Evolutionary conservation across 495 filamentous ascomycete genomes (phyloP), one percentile per base, ranked within the genome.

Genomic region (Aspergillus cristatus): DNA sequence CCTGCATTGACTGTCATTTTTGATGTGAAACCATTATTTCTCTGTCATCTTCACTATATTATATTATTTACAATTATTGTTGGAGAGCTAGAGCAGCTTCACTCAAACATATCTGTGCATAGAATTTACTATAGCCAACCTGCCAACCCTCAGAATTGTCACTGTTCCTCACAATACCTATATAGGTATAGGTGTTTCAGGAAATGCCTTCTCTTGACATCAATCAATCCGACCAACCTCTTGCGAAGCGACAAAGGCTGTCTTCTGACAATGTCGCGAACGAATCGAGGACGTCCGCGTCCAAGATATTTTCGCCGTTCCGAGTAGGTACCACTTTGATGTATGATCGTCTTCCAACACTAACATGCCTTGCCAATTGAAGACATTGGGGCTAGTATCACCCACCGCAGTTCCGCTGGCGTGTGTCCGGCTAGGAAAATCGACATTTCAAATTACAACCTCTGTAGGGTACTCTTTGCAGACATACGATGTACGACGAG

Each of bases 381-480:
- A 95, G 86, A 94, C 93, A 24, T 64, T 99, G 47, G 91, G 91
- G 31, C 71, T 97, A 7, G 86, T 97, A 11, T 95, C 93, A 11
- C 84, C 91, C 2, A 95, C 89, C 10, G 45, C 72, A 24, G 84
- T 94, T 2, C 90, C 91, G 5, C 96, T 97, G 51, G 84, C 89
- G 6, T 78, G 80, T 14, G 74, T 90, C 15, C 85, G 91, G 3
- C 66, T 95, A 12, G 91, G 91, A 38, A 94, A 93, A 57, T 84
- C 86, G 5, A 94, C 88, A 13, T 96, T 91, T 57, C 91, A 99
- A 52, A 84, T 99, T 58, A 96, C 91, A 11, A 97, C 93, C 28
- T 95, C 85, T 0, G 84, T 90, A 34, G 89, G 88, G 45, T 76
- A 79, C 44, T 82, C 79, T 30, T 74, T 99, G 10, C 91, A 97